Evolutionary conservation across 2,329 filamentous ascomycete species (phyloP), one percentile per base, ranked within the genome.

Genomic region (Penicillium frequentans): DNA sequence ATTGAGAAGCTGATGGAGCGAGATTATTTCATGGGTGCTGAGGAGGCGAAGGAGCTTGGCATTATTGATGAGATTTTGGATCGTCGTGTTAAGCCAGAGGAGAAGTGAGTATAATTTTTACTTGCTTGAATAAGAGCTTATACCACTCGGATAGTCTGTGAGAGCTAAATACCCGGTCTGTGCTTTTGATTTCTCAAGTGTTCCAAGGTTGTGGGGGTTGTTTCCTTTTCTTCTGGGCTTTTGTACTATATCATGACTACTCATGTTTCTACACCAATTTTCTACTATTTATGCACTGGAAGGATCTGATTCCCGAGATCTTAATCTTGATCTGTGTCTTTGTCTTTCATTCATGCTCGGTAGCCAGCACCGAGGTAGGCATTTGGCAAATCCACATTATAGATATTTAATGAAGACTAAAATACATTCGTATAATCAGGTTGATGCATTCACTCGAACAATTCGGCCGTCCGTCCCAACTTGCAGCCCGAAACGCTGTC

Each of bases 1-100:
- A 90, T 99, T 69, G 93, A 95, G 75, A 91, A 88, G 72, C 84
- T 97, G 74, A 98, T 99, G 93, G 95, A 99, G 80, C 82, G 95
- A 56, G 95, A 99, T 74, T 95, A 95, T 70, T 98, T 97, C 68
- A 84, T 99, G 83, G 89, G 89, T 54, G 92, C 93, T 0, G 80
- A 91, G 46, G 93, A 99, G 79, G 95, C 95, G 9, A 80, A 91
- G 68, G 91, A 96, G 50, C 84, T 96, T 75, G 95, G 95, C 0
- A 90, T 99, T 66, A 87, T 99, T 60, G 95, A 99, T 73, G 87
- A 93, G 77, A 93, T 99, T 59, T 71, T 99, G 66, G 82, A 77
- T 58, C 70, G 74, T 43, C 72, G 75, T 61, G 61, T 72, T 8
- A 72, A 73, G 54, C 60, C 65, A 27, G 65, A 64, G 27, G 64